Base-by-base conservation (phyloP, 371 early-diverging fungal genomes). In the Mucor sp. region DNA sequence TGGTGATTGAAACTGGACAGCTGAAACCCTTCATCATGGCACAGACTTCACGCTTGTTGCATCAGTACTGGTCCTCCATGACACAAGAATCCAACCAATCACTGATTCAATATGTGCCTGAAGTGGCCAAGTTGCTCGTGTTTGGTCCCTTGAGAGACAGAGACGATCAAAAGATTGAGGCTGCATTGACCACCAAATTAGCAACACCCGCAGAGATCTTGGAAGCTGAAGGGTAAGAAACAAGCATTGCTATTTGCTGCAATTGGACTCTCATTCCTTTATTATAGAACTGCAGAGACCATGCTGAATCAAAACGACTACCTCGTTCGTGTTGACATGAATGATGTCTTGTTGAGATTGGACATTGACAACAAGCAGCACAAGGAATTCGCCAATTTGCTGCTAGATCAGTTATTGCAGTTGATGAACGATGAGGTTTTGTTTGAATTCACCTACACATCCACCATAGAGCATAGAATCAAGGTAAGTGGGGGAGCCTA, bases 111-210 rank as follows among this genome's bases (percentile, higher is more conserved):
- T 83, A 82, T 66, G 66, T 68, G 5, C 68, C 69, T 1, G 75
- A 81, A 55, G 69, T 89, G 9, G 68, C 77, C 1, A 56, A 66
- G 12, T 44, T 89, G 17, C 68, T 83, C 23, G 60, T 82, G 1
- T 89, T 79, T 75, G 90, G 90, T 0, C 90, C 90, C 8, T 33
- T 79, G 39, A 66, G 87, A 27, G 83, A 87, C 47, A 73, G 83
- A 39, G 85, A 85, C 4, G 87, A 87, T 60, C 85, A 84, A 68
- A 84, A 82, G 58, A 53, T 85, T 41, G 89, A 88, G 62, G 80
- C 86, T 1, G 75, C 80, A 1, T 71, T 85, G n/a, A 65, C 83
- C 12, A 62, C 76, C 7, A 86, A 84, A 53, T 47, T 86, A 14
- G 75, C 76, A 19, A 39, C 57, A 2, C 58, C 74, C 2, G 63